Percentiles rank a stretch among this genome's conserved stretches.
Evolutionary conservation across 2,329 filamentous ascomycete genomes (phyloP).

Genomic region (Ilyonectria destructans): DNA sequence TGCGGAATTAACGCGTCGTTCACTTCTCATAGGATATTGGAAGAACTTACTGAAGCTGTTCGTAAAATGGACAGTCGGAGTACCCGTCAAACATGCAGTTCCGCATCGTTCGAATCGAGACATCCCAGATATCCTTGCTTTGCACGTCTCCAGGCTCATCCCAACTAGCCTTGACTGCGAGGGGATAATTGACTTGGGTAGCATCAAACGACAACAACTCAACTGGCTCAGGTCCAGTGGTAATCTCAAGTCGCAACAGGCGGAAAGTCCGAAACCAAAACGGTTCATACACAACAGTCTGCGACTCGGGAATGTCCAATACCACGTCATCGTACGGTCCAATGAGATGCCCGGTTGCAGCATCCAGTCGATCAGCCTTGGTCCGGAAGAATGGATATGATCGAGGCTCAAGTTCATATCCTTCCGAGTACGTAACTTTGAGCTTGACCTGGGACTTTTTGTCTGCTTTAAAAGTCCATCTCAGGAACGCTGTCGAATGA

Average conservation of each 20-base stretch:
- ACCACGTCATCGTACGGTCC: slow-evolving; percentile 31
- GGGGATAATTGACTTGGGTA: slow-evolving; percentile 33
- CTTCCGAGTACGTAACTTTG: slow-evolving; percentile 34
- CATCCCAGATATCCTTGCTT: slow-evolving; percentile 44
- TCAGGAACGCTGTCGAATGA: slow-evolving; percentile 36
- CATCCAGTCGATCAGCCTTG: slow-evolving; percentile 34
- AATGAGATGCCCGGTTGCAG: slow-evolving; percentile 22
- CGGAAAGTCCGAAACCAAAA: slow-evolving; percentile 44
- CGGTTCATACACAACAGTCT: slow-evolving; percentile 29
- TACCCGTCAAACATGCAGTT: slow-evolving; percentile 53
- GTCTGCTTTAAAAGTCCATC: slow-evolving; percentile 23
- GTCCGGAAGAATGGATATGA: slow-evolving; percentile 37
- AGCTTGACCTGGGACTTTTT: slow-evolving; percentile 19
- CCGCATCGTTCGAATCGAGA: slow-evolving; percentile 41
- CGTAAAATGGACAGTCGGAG: slow-evolving; percentile 55
- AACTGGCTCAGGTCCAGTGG: slow-evolving; percentile 16
- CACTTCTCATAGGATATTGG: slow-evolving; percentile 25
- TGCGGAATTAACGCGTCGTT: not conserved
- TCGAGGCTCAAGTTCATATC: slow-evolving; percentile 36
- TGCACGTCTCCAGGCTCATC: slow-evolving; percentile 15
- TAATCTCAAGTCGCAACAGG: slow-evolving; percentile 31
- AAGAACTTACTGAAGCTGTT: slow-evolving; percentile 52
- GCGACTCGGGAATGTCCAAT: slow-evolving; percentile 10
- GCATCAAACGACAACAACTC: slow-evolving; percentile 22
- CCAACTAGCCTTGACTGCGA: slow-evolving; percentile 30